Base-by-base conservation (phyloP, 2,329 filamentous ascomycete genomes). In the Calonectria pauciramosa region DNA sequence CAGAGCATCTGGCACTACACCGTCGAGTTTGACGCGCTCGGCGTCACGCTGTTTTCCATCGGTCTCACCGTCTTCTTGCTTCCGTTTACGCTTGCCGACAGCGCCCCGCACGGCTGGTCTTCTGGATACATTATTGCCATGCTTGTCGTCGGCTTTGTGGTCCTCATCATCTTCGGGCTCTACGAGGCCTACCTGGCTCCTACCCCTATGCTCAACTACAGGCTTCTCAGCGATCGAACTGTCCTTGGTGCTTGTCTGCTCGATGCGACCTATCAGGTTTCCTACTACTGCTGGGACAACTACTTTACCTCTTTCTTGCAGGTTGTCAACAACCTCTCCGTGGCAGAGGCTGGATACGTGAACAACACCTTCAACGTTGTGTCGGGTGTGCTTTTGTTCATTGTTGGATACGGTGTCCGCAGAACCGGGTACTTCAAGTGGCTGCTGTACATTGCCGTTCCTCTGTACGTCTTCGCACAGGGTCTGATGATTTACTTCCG, bases 111-210 rank as follows among this genome's bases (percentile, higher is more conserved):
- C 56, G 86, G 86, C 2, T 91, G 89, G 89, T 80, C 82, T 36
- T 88, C 87, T 13, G 84, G 84, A 47, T 85, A 87, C 66, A 90
- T 92, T 75, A 87, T 92, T 65, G 83, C 85, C 14, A 91, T 92
- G 89, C 85, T 88, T 49, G 86, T 91, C 5, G 78, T 94, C 28
- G 93, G 93, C 1, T 83, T 88, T n/a, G 75, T 91, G 0, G 85
- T 88, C 20, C 80, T 92, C 3, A 80, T 85, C 5, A 80, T 83
- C 9, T 91, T 93, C 68, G 89, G 84, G 2, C 73, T 90, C 1
- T 92, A 90, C 87, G 92, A 94, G 83, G 87, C 84, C 18, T 92
- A 85, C 64, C 26, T 78, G 1, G 90, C 92, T 0, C 87, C 87
- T 0, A 88, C 90, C 71, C 89, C 89, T 26, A 90, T 94, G 82